Conservation (phyloP, 1,284 basidiomycete species). For the Paramarasmius palmivorus region DNA sequence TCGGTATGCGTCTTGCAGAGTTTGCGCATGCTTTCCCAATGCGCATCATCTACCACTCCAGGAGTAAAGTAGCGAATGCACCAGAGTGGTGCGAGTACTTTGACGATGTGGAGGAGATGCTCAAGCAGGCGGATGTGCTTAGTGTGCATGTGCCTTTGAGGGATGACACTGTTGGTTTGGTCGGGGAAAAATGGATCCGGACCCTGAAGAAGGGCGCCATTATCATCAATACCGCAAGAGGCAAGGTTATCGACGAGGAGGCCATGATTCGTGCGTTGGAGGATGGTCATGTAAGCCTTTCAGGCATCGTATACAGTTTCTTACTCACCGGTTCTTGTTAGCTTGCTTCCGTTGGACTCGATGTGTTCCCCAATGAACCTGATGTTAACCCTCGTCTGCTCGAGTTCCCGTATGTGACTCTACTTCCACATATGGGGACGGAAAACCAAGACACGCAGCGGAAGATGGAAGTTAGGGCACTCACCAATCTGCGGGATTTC, state of each 20-base stretch:
- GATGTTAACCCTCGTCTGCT: constrained; percentile 80
- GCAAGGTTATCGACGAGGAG: constrained; percentile 86
- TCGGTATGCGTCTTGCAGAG: constrained; percentile 73
- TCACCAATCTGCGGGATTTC: constrained; percentile 72
- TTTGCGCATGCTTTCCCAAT: constrained; percentile 79
- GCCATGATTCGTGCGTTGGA: constrained; percentile 84
- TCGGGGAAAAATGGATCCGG: constrained; percentile 79
- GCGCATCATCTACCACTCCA: constrained; percentile 84
- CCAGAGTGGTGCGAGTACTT: constrained; percentile 82
- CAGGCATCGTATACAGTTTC: constrained; percentile 6
- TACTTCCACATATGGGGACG: constrained; percentile 91
- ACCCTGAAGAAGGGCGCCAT: constrained; percentile 80
- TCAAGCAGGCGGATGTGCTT: constrained; percentile 78
- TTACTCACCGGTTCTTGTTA: constrained; percentile 30
- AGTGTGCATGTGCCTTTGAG: constrained; percentile 75
- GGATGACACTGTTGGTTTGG: constrained; percentile 72
- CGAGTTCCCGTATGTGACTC: constrained; percentile 77
- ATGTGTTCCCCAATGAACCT: constrained; percentile 90
- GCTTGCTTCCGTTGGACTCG: constrained; percentile 83
- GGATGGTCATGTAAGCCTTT: constrained; percentile 74
- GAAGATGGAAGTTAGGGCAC: constrained; percentile 80
- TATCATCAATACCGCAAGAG: constrained; percentile 89
- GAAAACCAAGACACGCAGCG: constrained; percentile 81
- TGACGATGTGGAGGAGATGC: constrained; percentile 69
- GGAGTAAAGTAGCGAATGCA: constrained; percentile 54